Conservation (phyloP, 192 early-diverging fungal species). For the Mortierella claussenii region DNA sequence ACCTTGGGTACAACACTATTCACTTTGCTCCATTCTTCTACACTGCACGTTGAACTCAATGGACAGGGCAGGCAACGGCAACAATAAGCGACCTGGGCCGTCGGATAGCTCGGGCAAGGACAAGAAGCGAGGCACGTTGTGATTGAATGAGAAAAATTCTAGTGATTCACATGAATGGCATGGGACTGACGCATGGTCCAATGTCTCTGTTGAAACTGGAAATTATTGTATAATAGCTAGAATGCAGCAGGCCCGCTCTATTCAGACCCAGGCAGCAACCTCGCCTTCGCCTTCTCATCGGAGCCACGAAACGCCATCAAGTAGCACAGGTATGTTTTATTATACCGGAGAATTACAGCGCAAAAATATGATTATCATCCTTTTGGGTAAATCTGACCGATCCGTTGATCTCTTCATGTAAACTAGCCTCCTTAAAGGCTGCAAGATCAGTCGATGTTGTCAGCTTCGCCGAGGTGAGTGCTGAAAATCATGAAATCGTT, state of each 20-base stretch:
- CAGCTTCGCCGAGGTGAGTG: constrained; percentile 66
- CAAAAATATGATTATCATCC: too few species aligned
- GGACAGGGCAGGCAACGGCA: constrained; percentile 3
- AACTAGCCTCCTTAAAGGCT: constrained; percentile 22
- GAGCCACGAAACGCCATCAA: not conserved
- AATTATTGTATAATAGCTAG: constrained; percentile 13
- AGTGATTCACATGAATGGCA: not conserved
- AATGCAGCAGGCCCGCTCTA: constrained; percentile 44
- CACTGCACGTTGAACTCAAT: too few species aligned
- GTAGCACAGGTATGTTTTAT: not conserved
- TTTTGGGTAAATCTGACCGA: not conserved
- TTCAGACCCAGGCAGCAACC: constrained; percentile 20
- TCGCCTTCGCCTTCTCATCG: constrained; percentile 6
- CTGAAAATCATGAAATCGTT: too few species aligned
- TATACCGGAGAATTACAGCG: too few species aligned
- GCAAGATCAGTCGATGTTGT: constrained; percentile 63
- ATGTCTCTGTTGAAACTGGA: not conserved
- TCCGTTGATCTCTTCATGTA: not conserved
- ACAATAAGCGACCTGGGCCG: constrained; percentile 33
- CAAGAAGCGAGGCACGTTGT: constrained; percentile 39
- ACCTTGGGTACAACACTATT: too few species aligned
- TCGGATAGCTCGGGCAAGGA: constrained; percentile 33
- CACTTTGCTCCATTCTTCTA: too few species aligned
- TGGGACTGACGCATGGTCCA: too few species aligned
- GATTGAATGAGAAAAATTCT: not conserved